phyloP scores from a whole-genome alignment of 2,329 filamentous ascomycete species.

The Fusarium torreyae region DNA sequence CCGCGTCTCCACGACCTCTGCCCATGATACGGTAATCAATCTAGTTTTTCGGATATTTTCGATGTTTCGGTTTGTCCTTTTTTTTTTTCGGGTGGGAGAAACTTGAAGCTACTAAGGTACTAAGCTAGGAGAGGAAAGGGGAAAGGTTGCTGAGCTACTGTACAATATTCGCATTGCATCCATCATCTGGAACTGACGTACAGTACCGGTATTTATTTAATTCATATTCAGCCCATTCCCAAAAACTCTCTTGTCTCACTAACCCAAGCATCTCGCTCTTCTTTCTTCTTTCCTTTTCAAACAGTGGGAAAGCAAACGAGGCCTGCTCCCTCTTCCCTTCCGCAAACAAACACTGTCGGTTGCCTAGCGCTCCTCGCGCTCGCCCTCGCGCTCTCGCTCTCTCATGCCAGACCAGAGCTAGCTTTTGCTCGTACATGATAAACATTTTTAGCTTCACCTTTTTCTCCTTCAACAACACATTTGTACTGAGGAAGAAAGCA shows the following conservation, averaged over 20 bases:
- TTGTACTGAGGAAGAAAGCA: background rate
- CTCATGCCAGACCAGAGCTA: background rate
- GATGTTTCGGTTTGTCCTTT: conserved; percentile 12
- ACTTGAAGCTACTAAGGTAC: background rate
- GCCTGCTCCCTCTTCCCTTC: background rate
- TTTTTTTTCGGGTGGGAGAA: background rate
- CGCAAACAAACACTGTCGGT: conserved; percentile 10
- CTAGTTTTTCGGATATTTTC: conserved; percentile 14
- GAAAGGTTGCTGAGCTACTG: background rate
- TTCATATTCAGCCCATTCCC: conserved; percentile 10
- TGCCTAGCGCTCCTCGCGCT: conserved; percentile 9
- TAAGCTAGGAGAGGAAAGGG: background rate
- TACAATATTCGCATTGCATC: background rate
- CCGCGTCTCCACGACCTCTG: conserved; percentile 18
- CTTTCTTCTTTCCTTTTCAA: background rate
- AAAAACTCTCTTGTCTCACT: background rate
- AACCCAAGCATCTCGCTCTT: background rate
- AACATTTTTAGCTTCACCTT: background rate
- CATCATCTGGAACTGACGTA: conserved; percentile 15
- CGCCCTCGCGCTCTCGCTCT: conserved; percentile 6
- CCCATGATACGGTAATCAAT: conserved; percentile 1
- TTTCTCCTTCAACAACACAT: background rate
- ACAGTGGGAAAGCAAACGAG: conserved; percentile 19
- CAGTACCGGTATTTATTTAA: conserved; percentile 5
- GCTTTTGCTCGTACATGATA: conserved; percentile 1